These are phyloP conservation scores for Diutina scorzettiae DNA, from an alignment of 1,139 yeast species.

Conservation along the genomic window DNA sequence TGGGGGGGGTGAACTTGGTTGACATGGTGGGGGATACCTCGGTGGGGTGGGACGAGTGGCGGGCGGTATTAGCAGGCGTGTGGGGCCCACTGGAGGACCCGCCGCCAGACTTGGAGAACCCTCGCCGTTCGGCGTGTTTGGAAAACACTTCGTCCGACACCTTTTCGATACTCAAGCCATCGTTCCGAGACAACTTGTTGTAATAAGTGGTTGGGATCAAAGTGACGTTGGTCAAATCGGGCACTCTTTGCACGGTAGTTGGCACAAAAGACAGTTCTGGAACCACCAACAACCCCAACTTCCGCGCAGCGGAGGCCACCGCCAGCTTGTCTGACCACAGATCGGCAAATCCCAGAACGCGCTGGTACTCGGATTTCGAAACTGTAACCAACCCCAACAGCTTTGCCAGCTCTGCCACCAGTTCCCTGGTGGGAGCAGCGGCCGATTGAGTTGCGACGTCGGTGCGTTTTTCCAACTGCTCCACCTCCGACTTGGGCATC, in stretches of 20 bases:
- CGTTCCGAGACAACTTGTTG: slow-evolving; percentile 38
- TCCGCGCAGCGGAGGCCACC: slow-evolving; percentile 21
- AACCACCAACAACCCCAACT: slow-evolving; percentile 37
- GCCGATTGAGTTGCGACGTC: not conserved
- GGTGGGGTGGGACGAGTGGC: not conserved
- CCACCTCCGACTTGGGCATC: not conserved
- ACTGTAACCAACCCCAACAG: not conserved
- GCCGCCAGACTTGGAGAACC: slow-evolving; percentile 16
- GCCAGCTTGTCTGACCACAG: not conserved
- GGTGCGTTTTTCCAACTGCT: not conserved
- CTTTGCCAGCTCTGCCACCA: slow-evolving; percentile 3
- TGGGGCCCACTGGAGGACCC: not conserved
- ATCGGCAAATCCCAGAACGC: not conserved
- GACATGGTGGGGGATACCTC: not conserved
- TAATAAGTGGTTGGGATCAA: slow-evolving; percentile 56
- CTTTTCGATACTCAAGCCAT: slow-evolving; percentile 30
- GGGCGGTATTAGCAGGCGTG: not conserved
- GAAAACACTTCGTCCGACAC: slow-evolving; percentile 34
- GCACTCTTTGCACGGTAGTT: slow-evolving; percentile 42
- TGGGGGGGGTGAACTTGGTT: not conserved
- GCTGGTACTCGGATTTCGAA: not conserved
- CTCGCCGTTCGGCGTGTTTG: slow-evolving; percentile 37
- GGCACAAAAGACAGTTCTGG: slow-evolving; percentile 48
- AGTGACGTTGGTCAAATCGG: slow-evolving; percentile 48
- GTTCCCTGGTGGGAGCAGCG: not conserved